Base-by-base conservation (phyloP, 345 rosid species). In the Psidium friedrichsthalianum region DNA sequence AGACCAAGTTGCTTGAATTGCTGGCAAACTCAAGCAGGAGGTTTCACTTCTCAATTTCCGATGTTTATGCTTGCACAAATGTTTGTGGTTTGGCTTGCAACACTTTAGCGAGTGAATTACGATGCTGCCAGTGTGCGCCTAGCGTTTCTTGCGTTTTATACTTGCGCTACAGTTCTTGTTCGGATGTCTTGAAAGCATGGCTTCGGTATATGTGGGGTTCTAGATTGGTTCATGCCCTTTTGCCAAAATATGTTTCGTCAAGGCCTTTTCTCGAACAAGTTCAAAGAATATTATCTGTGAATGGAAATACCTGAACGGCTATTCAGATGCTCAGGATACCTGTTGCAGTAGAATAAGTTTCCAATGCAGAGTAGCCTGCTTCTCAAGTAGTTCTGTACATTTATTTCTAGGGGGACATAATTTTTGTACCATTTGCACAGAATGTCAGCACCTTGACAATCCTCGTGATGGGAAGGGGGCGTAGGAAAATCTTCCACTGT, bases 391-490 rank as follows among this genome's bases (percentile, higher is more conserved):
- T 4, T 64, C 12, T 82, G 51, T 11, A 10, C 27, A 3, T 44
- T 11, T 25, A 3, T 14, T n/a, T 56, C 36, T n/a, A 0, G 56
- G 57, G 47, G 42, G 44, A 51, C 25, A 29, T 55, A 6, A 52
- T 55, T 83, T n/a, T 29, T 55, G 40, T 47, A 22, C 27, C 53
- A 11, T 78, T 82, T 24, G 61, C 58, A 69, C 91, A 95, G 98
- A 90, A 93, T 86, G 93, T 92, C 82, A 90, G 88, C 90, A 91
- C 93, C 20, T 83, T 94, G 91, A 94, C 98, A 1, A 92, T 95
- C 78, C 93, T 95, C 87, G 98, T 94, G 54, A 89, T 95, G 94
- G 98, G 98, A 95, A 91, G 98, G 96, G n/a, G 98, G 98, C 57
- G 94, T 94, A 82, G 98, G 98, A 59, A 95, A 95, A 86, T 95